phyloP scores from a whole-genome alignment of 805 yeast genomes.

The Isabelozyma pseudorhagii region DNA sequence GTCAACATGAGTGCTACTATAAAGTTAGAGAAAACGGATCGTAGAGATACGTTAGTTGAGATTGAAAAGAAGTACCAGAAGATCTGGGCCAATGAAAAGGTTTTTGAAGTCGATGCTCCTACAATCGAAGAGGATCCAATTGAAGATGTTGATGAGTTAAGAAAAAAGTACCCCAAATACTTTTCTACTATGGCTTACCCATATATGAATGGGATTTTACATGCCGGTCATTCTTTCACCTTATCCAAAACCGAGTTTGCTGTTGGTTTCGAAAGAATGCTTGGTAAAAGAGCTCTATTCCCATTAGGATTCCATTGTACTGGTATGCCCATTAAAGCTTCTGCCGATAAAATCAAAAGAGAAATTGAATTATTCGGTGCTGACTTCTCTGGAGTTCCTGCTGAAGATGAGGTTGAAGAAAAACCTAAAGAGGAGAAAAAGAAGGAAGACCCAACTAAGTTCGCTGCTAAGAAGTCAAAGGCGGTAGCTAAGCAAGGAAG shows the following conservation, averaged over 20 bases:
- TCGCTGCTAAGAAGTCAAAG: slow-evolving; percentile 89
- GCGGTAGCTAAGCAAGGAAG: slow-evolving; percentile 92
- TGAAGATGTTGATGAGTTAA: slow-evolving; percentile 62
- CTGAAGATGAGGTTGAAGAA: slow-evolving; percentile 51
- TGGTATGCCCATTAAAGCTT: slow-evolving; percentile 96
- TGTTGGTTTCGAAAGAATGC: slow-evolving; percentile 91
- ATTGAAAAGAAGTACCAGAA: slow-evolving; percentile 87
- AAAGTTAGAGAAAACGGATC: slow-evolving; percentile 65
- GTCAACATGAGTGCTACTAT: slow-evolving; percentile 36
- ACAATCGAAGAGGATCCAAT: slow-evolving; percentile 54
- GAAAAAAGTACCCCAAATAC: slow-evolving; percentile 77
- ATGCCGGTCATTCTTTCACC: slow-evolving; percentile 96
- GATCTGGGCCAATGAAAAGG: slow-evolving; percentile 81
- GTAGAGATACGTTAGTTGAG: slow-evolving; percentile 90
- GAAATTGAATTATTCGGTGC: slow-evolving; percentile 89
- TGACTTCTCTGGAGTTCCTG: slow-evolving; percentile 68
- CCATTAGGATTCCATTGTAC: slow-evolving; percentile 99
- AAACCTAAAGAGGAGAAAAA: slow-evolving; percentile 26
- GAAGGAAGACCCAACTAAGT: slow-evolving; percentile 79
- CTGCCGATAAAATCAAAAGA: slow-evolving; percentile 92
- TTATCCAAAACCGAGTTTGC: slow-evolving; percentile 91
- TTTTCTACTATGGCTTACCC: slow-evolving; percentile 97
- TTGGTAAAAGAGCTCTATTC: slow-evolving; percentile 86
- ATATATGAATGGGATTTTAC: slow-evolving; percentile 97
- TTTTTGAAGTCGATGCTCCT: slow-evolving; percentile 89